Conservation (phyloP, 2,329 filamentous ascomycete species). For the Cryphonectria radicalis region DNA sequence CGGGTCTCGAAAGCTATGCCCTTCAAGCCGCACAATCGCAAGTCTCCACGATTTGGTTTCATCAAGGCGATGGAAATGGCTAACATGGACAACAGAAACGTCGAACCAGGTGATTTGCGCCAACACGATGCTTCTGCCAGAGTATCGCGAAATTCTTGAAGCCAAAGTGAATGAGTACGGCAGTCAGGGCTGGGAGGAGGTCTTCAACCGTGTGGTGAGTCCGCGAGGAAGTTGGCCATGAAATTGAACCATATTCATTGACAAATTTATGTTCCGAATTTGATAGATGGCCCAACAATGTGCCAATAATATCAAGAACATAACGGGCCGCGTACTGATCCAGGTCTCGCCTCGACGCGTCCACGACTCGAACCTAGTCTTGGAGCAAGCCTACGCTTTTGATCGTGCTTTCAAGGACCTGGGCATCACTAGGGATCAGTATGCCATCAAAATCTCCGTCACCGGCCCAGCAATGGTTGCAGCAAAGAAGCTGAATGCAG, state of each 20-base stretch:
- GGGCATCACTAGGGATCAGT: background rate
- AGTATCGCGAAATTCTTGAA: background rate
- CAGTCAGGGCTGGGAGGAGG: too few species aligned
- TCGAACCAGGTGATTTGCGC: slow-evolving; percentile 7
- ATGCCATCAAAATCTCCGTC: background rate
- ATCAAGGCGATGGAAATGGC: background rate
- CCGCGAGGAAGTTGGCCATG: too few species aligned
- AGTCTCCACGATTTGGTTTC: background rate
- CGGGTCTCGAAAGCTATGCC: background rate
- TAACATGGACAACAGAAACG: background rate
- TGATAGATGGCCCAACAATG: too few species aligned
- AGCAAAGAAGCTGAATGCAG: background rate
- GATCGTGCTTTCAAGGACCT: background rate
- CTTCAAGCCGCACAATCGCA: slow-evolving; percentile 10
- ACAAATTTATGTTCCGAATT: too few species aligned
- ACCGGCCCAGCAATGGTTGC: background rate
- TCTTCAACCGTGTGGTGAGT: too few species aligned
- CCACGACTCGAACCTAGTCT: background rate
- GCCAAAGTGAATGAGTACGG: background rate
- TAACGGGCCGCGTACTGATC: background rate
- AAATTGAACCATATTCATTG: too few species aligned
- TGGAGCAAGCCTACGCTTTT: background rate
- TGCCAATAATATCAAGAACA: slow-evolving; percentile 10
- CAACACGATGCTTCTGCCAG: background rate
- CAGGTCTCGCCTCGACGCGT: background rate